These are phyloP conservation scores for Wickerhamomyces sp. DNA, from an alignment of 1,139 yeast genomes.

Conservation along the genomic window DNA sequence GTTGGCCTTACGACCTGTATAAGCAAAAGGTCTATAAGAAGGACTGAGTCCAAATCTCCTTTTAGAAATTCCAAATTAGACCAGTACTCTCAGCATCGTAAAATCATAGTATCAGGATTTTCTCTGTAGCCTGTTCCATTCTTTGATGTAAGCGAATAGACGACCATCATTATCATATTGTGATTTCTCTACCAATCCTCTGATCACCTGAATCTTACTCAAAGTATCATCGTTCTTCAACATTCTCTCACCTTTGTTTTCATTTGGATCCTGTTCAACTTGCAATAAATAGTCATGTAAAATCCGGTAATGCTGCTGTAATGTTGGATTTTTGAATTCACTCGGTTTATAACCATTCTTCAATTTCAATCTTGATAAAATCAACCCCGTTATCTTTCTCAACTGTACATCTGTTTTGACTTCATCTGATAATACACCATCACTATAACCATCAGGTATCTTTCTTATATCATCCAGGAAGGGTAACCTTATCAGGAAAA, in stretches of 20 bases:
- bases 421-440: neutral
- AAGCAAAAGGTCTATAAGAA: too few species aligned
- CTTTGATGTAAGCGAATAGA: slow-evolving; percentile 9
- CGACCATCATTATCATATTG: slow-evolving; percentile 8
- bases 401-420: slow-evolving; percentile 23
- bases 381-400: slow-evolving; percentile 31
- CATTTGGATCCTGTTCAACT: slow-evolving; percentile 40
- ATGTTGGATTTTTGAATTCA: slow-evolving; percentile 59
- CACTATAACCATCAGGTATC: slow-evolving; percentile 34
- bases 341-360: slow-evolving; percentile 50
- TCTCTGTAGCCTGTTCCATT: slow-evolving; percentile 17
- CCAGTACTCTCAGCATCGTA: too few species aligned
- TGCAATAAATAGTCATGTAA: slow-evolving; percentile 67
- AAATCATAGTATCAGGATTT: too few species aligned
- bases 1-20: too few species aligned
- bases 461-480: slow-evolving; percentile 59
- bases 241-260: slow-evolving; percentile 9
- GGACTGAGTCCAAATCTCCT: too few species aligned
- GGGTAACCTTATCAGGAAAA: slow-evolving; percentile 55
- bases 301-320: slow-evolving; percentile 62
- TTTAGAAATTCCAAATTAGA: too few species aligned
- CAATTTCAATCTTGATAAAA: slow-evolving; percentile 39
- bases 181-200: slow-evolving; percentile 11
- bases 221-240: slow-evolving; percentile 30
- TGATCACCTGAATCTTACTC: slow-evolving; percentile 23